Conservation (phyloP, 345 rosid species). For the Psidium friedrichsthalianum region DNA sequence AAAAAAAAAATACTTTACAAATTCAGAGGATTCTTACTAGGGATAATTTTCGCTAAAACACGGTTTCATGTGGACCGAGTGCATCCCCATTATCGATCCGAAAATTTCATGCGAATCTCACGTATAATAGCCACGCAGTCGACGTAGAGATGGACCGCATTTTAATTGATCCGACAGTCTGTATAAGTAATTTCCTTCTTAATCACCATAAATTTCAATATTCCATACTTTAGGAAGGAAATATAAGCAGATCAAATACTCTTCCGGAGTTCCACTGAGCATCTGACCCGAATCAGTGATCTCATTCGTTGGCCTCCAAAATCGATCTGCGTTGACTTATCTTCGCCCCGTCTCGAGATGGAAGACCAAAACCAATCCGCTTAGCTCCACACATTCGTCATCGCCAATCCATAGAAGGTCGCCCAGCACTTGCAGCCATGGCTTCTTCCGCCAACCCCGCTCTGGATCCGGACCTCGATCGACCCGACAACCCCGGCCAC, state of each 20-base stretch:
- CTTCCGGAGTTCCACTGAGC: fast-evolving
- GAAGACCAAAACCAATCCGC: neutral
- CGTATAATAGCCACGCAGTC: neutral
- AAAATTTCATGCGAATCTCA: neutral
- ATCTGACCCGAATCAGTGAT: neutral
- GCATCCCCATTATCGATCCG: neutral
- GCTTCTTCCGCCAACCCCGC: constrained; percentile 27
- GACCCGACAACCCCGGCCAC: constrained; percentile 26
- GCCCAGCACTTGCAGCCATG: constrained; percentile 1
- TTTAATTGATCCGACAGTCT: neutral
- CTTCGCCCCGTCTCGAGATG: too few species aligned
- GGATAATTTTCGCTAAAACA: too few species aligned
- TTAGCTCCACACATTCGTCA: neutral
- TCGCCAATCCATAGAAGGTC: neutral
- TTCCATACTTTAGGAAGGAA: neutral
- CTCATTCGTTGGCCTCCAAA: neutral
- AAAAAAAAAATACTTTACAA: too few species aligned
- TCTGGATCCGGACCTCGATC: constrained; percentile 52
- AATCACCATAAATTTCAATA: neutral
- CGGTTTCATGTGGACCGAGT: too few species aligned
- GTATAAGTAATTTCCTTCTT: too few species aligned
- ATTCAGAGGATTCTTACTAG: too few species aligned
- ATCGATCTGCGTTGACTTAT: neutral
- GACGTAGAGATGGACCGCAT: neutral
- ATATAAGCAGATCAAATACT: neutral